Percentiles rank a stretch among this genome's conserved stretches.
phyloP scores from a whole-genome alignment of 495 filamentous ascomycete species.

The Glonium stellatum region DNA sequence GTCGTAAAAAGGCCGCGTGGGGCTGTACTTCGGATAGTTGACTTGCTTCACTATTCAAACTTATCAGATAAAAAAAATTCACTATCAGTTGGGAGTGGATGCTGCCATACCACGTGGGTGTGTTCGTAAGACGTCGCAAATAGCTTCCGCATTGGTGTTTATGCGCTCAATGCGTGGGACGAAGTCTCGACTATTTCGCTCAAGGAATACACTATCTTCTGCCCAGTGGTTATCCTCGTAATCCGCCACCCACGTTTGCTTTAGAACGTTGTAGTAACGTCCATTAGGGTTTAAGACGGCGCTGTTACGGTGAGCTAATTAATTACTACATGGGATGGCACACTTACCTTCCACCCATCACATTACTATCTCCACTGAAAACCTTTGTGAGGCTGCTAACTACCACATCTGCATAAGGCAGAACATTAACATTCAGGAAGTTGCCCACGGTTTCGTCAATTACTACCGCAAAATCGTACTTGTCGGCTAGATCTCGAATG shows the following conservation, averaged over 20 bases:
- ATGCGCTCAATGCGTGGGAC: slow-evolving; percentile 73
- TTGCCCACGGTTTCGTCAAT: slow-evolving; percentile 96
- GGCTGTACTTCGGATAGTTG: slow-evolving; percentile 76
- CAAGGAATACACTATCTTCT: slow-evolving; percentile 89
- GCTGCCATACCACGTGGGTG: slow-evolving; percentile 46
- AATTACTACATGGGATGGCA: not conserved
- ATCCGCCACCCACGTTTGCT: slow-evolving; percentile 50
- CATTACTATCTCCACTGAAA: slow-evolving; percentile 94
- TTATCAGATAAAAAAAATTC: slow-evolving; percentile 13
- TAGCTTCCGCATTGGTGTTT: slow-evolving; percentile 77
- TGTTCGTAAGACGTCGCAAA: slow-evolving; percentile 60
- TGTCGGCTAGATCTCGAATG: slow-evolving; percentile 71
- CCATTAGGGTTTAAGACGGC: slow-evolving; percentile 76
- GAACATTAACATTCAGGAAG: slow-evolving; percentile 88
- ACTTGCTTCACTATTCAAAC: slow-evolving; percentile 62
- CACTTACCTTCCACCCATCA: slow-evolving; percentile 76
- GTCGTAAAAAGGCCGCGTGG: slow-evolving; percentile 67
- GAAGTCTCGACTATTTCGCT: slow-evolving; percentile 94
- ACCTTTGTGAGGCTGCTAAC: slow-evolving; percentile 94
- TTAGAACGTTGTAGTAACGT: slow-evolving; percentile 62
- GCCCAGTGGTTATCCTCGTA: slow-evolving; percentile 91
- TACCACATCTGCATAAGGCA: slow-evolving; percentile 82
- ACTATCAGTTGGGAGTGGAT: not conserved
- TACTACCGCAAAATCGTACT: slow-evolving; percentile 82
- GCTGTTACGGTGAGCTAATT: slow-evolving; percentile 37